Evolutionary conservation across 2,329 filamentous ascomycete species (phyloP), one percentile per base, ranked within the genome.

Genomic region (Corynespora cassiicola): DNA sequence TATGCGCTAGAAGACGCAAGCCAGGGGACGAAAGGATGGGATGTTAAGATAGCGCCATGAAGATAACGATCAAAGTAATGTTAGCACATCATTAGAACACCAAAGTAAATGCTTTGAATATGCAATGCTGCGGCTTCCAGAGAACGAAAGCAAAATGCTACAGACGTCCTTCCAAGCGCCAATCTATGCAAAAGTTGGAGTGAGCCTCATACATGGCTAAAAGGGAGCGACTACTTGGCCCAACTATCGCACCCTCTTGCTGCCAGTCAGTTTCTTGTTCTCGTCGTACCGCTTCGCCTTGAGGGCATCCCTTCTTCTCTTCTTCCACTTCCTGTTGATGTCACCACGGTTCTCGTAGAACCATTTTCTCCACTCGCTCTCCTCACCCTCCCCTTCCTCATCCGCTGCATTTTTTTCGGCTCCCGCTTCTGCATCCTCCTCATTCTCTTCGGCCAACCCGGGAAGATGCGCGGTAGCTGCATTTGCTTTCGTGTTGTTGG

Each of bases 311-410:
- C 81, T 68, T 42, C 80, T 69, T 47, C 79, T 68, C 66, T 76
- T 80, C 65, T 77, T 77, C 75, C 75, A 78, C 28, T 69, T 69
- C 2, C 74, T 54, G 40, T 77, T 77, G 30, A 71, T 60, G 32
- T 75, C 71, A 4, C 74, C 75, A 3, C 75, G 59, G 30, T 76
- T 69, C 47, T 76, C 74, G 61, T 71, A 85, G 57, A 85, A 85
- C 75, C 79, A 82, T 56, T 83, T 81, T 5, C 73, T 65, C 53
- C 84, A 85, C 22, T 81, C 80, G 36, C 76, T 81, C 44, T 84
- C 77, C 5, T 69, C 66, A 25, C 70, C 65, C 30, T 65, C 56
- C 1, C 37, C 50, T 5, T 56, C 52, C n/a, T 48, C 39, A 12
- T 46, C 50, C 14, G 38, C 36, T 20, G 29, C 24, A 7, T 58